A percentile compares a stretch with the other conserved stretches of the same genome.
Evolutionary conservation across 768 basidiomycete species (phyloP).

Genomic region (Pleurotus djamor): DNA sequence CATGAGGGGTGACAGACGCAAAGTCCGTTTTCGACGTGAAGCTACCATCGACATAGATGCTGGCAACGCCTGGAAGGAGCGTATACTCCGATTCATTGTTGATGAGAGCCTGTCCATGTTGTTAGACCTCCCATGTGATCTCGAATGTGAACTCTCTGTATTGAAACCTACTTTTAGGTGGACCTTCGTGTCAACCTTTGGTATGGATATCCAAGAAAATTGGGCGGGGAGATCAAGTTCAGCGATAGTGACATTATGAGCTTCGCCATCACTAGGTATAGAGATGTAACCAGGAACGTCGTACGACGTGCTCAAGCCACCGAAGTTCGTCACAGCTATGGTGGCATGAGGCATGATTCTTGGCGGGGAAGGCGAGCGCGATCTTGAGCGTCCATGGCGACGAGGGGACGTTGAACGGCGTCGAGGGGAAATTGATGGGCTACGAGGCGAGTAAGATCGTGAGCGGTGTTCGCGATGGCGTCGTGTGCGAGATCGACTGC

Average conservation of each 20-base stretch:
- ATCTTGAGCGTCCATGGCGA: background rate
- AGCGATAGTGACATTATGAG: conserved; percentile 24
- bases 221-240: conserved; percentile 16
- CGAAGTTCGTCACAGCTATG: conserved; percentile 2
- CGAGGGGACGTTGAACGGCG: background rate
- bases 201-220: conserved; percentile 26
- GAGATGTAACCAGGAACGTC: conserved; percentile 20
- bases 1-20: conserved; percentile 31
- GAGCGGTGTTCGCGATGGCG: background rate
- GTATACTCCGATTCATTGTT: conserved; percentile 37
- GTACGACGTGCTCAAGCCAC: conserved; percentile 24
- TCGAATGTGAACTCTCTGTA: too few relatives aligned
- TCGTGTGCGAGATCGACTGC: too few relatives aligned
- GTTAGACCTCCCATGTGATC: background rate
- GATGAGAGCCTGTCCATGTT: background rate
- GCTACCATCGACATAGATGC: conserved; percentile 38
- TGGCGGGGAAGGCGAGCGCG: background rate
- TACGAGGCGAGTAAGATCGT: background rate
- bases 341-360: background rate
- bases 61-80: conserved; percentile 29
- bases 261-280: conserved; percentile 21
- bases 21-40: conserved; percentile 34
- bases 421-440: background rate
- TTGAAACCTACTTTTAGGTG: conserved; percentile 21
- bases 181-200: conserved; percentile 20